Base-by-base conservation (phyloP, 2,329 filamentous ascomycete genomes). In the Neofusicoccum umdonicola region DNA sequence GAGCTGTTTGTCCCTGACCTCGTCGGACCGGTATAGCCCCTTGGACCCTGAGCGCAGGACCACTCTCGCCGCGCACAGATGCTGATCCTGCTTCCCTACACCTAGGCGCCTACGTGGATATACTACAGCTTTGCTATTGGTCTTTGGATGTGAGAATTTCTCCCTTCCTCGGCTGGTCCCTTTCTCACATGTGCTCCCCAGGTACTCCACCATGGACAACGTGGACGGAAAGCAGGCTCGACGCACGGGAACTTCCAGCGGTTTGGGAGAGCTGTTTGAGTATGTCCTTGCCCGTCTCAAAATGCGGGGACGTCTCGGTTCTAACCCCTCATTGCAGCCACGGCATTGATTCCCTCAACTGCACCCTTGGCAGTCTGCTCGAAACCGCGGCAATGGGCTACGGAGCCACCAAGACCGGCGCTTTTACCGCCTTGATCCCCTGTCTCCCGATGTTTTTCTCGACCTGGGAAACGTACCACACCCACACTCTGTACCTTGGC, bases 381-480 rank as follows among this genome's bases (percentile, higher is more conserved):
- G 92, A 97, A 79, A 94, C 92, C 5, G 94, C 92, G 15, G 93
- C 94, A 62, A 95, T 99, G 90, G 94, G 91, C 31, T 85, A 97
- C 60, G 95, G 95, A 45, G 87, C 91, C 3, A 92, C 91, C 17
- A 89, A 88, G 68, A 87, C 92, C 19, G 95, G 95, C 69, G 90
- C 95, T 65, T 96, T 97, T 76, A 98, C 95, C 0, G 93, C 93
- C 1, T 82, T 99, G 48, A 88, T 94, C 66, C 95, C 95, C 1
- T 96, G 93, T 71, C 82, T 99, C 50, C 92, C 95, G 66, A 99
- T 99, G 95, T 99, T 97, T 83, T 97, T 99, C 81, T 97, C 94
- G 3, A 99, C 95, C 1, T 99, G 95, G 95, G 95, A 99, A 80
- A 99, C 95, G 0, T 99, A 97, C 77, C 95, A 99, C 79, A 97